These are phyloP conservation scores for Graphilbum fragrans DNA, from an alignment of 2,329 filamentous ascomycete species.

Conservation along the genomic window DNA sequence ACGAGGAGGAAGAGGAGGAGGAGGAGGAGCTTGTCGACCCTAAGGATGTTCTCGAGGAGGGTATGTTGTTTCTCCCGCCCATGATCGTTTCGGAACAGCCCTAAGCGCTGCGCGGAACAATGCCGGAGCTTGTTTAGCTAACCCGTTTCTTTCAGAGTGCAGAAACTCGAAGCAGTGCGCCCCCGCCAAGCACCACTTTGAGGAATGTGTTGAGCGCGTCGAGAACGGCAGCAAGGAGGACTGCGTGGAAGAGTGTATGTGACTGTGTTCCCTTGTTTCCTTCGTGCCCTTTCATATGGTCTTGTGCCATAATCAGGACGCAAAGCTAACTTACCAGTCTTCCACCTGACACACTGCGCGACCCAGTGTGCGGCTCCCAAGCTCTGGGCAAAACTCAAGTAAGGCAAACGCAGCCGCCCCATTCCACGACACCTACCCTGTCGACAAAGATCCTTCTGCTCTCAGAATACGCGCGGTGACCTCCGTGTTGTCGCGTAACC, in stretches of 20 bases:
- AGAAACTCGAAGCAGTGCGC: constrained; percentile 74
- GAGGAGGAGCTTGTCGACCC: constrained; percentile 73
- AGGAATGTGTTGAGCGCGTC: constrained; percentile 95
- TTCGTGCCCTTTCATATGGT: too few species aligned
- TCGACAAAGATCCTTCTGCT: too few species aligned
- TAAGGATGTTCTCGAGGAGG: constrained; percentile 83
- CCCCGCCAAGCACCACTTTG: constrained; percentile 91
- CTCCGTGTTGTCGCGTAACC: too few species aligned
- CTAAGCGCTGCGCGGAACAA: too few species aligned
- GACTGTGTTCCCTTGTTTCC: background rate
- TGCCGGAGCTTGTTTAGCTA: background rate
- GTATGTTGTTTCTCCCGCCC: constrained; percentile 30
- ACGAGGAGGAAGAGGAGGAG: constrained; percentile 71
- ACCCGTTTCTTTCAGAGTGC: constrained; percentile 55
- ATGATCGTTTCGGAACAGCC: background rate
- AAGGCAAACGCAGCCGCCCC: too few species aligned
- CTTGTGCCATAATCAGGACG: too few species aligned
- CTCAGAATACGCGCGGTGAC: too few species aligned
- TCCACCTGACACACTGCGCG: constrained; percentile 96
- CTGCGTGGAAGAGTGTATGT: constrained; percentile 97
- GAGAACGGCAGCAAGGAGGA: constrained; percentile 77
- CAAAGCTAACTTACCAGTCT: constrained; percentile 60
- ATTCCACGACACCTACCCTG: too few species aligned
- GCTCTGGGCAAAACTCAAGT: constrained; percentile 88
- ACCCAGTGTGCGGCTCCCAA: constrained; percentile 88